phyloP scores from a whole-genome alignment of 768 basidiomycete genomes.

The Cyclocybe aegerita region DNA sequence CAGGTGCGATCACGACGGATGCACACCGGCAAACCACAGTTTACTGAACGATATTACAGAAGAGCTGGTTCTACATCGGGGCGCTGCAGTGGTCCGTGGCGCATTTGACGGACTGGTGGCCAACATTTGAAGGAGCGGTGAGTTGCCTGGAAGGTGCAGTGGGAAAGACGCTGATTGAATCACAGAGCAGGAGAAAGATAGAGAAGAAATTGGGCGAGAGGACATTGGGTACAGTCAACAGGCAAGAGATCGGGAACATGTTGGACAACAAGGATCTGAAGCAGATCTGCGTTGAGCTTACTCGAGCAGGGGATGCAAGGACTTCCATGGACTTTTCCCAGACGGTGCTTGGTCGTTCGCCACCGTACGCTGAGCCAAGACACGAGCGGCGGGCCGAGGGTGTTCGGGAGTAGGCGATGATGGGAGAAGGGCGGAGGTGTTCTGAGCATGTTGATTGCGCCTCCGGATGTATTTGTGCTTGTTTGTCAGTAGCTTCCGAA shows the following conservation, averaged over 20 bases:
- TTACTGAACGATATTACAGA: conserved; percentile 23
- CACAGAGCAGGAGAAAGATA: conserved; percentile 32
- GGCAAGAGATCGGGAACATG: conserved; percentile 31
- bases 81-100: conserved; percentile 42
- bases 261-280: conserved; percentile 41
- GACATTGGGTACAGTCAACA: conserved; percentile 28
- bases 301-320: conserved; percentile 10
- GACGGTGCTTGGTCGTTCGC: neutral
- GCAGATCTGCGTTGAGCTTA: conserved; percentile 44
- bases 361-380: conserved; percentile 5
- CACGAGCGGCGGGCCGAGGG: conserved; percentile 11
- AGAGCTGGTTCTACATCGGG: conserved; percentile 52
- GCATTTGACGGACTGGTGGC: conserved; percentile 36
- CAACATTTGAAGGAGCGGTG: conserved; percentile 33
- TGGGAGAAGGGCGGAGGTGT: neutral
- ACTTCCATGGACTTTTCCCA: conserved; percentile 2
- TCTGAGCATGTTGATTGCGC: neutral
- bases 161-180: neutral
- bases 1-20: conserved; percentile 30
- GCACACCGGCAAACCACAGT: conserved; percentile 1
- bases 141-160: conserved; percentile 6
- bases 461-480: neutral
- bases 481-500: conserved; percentile 5
- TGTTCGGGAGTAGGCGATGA: conserved; percentile 8
- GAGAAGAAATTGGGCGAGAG: conserved; percentile 32